These are phyloP conservation scores for Aspergillus mulundensis DNA, from an alignment of 495 filamentous ascomycete genomes.

Conservation along the genomic window DNA sequence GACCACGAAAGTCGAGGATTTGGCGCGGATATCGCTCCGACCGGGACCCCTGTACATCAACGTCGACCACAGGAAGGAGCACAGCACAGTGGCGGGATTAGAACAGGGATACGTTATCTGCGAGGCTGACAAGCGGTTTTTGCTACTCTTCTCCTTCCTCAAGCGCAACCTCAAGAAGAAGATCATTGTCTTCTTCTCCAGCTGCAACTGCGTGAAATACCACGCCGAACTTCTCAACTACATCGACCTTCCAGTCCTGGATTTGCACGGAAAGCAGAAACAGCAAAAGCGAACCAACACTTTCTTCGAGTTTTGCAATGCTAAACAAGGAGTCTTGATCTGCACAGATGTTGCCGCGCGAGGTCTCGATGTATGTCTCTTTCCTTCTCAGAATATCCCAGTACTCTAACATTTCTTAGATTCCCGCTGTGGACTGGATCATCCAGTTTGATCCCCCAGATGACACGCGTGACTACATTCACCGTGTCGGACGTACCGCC, in stretches of 20 bases:
- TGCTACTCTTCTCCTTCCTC: constrained; percentile 92
- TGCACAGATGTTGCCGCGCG: constrained; percentile 96
- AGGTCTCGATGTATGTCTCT: constrained; percentile 70
- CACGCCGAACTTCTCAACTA: constrained; percentile 92
- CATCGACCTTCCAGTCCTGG: constrained; percentile 84
- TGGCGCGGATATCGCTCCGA: constrained; percentile 87
- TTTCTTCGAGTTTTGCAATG: constrained; percentile 98
- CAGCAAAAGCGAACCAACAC: constrained; percentile 96
- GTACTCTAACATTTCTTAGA: constrained; percentile 39
- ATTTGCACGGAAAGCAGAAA: constrained; percentile 87
- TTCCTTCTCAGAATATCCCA: neutral
- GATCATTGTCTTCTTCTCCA: constrained; percentile 94
- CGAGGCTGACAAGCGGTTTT: constrained; percentile 88
- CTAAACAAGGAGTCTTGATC: constrained; percentile 81
- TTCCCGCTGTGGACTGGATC: constrained; percentile 92
- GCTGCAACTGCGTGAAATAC: constrained; percentile 92
- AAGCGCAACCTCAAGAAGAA: constrained; percentile 91
- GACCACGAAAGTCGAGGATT: constrained; percentile 96
- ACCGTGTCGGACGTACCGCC: constrained; percentile 93
- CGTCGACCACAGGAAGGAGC: constrained; percentile 73
- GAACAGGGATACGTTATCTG: constrained; percentile 95
- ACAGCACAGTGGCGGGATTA: constrained; percentile 83
- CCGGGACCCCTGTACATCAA: constrained; percentile 96
- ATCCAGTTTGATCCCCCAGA: constrained; percentile 93
- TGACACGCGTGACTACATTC: constrained; percentile 90